A percentile compares a stretch with the other conserved stretches of the same genome.
These are phyloP conservation scores for Talaromyces sp. DNA, from an alignment of 2,329 filamentous ascomycete genomes.

Conservation along the genomic window DNA sequence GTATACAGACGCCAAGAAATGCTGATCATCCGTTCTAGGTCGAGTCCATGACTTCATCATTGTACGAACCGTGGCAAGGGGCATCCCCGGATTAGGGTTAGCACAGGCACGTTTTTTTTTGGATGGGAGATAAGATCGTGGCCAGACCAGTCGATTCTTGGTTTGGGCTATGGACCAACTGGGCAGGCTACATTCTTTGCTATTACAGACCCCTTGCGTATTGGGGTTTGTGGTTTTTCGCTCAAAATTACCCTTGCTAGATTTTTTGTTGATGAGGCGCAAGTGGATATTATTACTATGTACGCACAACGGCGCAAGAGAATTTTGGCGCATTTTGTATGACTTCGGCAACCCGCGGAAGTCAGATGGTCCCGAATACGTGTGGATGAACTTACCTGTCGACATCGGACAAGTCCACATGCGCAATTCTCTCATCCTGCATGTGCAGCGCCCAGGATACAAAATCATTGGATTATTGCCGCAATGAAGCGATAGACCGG, in stretches of 20 bases:
- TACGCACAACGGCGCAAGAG: no score
- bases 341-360: not conserved
- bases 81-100: not conserved
- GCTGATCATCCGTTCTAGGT: not conserved
- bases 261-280: no score
- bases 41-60: not conserved
- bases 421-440: not conserved
- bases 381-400: not conserved
- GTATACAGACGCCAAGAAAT: not conserved
- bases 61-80: not conserved
- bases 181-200: not conserved
- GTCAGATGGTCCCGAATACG: not conserved
- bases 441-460: not conserved
- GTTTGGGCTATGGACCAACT: not conserved
- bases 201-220: not conserved
- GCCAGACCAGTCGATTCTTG: not conserved
- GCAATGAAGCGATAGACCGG: no score
- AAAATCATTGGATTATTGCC: not conserved
- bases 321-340: no score
- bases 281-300: no score
- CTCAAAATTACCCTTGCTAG: no score
- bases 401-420: not conserved
- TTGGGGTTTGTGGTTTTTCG: not conserved
- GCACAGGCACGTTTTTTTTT: not conserved
- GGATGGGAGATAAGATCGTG: not conserved